phyloP scores from a whole-genome alignment of 768 basidiomycete species.

The Tricholoma sp. region DNA sequence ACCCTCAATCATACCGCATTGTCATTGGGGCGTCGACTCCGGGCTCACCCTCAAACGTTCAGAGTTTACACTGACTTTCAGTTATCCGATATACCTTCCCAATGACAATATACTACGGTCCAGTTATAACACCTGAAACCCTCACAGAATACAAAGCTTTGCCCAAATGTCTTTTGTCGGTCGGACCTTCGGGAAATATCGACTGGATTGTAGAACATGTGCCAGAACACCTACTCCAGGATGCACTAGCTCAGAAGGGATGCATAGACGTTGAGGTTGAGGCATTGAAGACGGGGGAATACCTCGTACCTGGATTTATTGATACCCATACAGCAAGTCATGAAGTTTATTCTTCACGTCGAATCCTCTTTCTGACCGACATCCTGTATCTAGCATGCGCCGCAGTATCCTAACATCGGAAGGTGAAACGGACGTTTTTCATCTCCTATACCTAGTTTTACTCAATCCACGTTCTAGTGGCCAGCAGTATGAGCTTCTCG shows the following conservation, averaged over 20 bases:
- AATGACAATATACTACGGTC: slow-evolving; percentile 40
- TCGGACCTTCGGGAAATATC: slow-evolving; percentile 46
- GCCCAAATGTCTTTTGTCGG: slow-evolving; percentile 50
- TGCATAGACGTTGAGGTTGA: slow-evolving; percentile 37
- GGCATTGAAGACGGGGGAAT: slow-evolving; percentile 47
- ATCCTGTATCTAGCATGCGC: slow-evolving; percentile 54
- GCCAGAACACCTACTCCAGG: slow-evolving; percentile 36
- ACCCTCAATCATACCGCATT: not conserved
- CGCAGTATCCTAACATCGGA: slow-evolving; percentile 73
- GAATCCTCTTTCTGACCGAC: not conserved
- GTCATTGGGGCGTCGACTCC: not conserved
- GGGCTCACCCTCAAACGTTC: no score
- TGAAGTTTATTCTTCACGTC: not conserved
- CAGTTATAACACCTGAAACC: slow-evolving; percentile 49
- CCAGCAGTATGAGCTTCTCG: slow-evolving; percentile 79
- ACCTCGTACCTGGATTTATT: slow-evolving; percentile 83
- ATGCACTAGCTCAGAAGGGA: slow-evolving; percentile 50
- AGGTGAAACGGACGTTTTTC: slow-evolving; percentile 31
- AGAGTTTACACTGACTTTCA: no score
- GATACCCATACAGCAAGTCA: slow-evolving; percentile 85
- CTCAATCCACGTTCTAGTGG: slow-evolving; percentile 42
- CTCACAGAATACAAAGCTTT: slow-evolving; percentile 39
- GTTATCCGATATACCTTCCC: not conserved
- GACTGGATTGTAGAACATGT: slow-evolving; percentile 70
- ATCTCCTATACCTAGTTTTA: not conserved